Conservation (phyloP, 108 stramenopile species). For the Nitzschia palea region DNA sequence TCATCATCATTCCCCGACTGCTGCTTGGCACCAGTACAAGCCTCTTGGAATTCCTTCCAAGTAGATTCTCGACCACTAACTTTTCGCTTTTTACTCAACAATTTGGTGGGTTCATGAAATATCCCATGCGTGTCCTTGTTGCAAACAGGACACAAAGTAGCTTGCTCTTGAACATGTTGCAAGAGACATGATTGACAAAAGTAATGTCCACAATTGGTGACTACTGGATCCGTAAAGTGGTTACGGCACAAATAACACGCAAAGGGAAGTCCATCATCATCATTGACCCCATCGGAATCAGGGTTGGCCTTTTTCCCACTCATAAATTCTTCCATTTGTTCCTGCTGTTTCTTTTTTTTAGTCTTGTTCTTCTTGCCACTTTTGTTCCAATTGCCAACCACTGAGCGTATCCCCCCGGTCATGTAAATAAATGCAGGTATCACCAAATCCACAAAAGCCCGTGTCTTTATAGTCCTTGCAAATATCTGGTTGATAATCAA, state of each 20-base stretch:
- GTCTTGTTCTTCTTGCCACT: slow-evolving; percentile 92
- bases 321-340: slow-evolving; percentile 71
- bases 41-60: slow-evolving; percentile 35
- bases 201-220: slow-evolving; percentile 93
- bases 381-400: slow-evolving; percentile 95
- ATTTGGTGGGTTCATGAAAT: slow-evolving; percentile 79
- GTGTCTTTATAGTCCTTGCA: slow-evolving; percentile 99
- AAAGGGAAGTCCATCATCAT: slow-evolving; percentile 90
- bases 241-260: slow-evolving; percentile 93
- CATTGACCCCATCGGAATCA: slow-evolving; percentile 17
- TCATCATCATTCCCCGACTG: too few species aligned
- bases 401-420: slow-evolving; percentile 92
- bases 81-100: slow-evolving; percentile 70
- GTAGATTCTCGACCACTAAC: slow-evolving; percentile 44
- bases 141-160: slow-evolving; percentile 83
- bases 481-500: slow-evolving; percentile 98
- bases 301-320: slow-evolving; percentile 28
- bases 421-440: slow-evolving; percentile 97
- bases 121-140: slow-evolving; percentile 87
- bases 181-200: slow-evolving; percentile 90
- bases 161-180: slow-evolving; percentile 35
- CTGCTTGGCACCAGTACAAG: too few species aligned
- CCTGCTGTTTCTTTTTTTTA: slow-evolving; percentile 57
- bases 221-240: slow-evolving; percentile 89
- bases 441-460: slow-evolving; percentile 99